Evolutionary conservation across 139 green algal species (phyloP).

Genomic region (Picochlorum sp.): DNA sequence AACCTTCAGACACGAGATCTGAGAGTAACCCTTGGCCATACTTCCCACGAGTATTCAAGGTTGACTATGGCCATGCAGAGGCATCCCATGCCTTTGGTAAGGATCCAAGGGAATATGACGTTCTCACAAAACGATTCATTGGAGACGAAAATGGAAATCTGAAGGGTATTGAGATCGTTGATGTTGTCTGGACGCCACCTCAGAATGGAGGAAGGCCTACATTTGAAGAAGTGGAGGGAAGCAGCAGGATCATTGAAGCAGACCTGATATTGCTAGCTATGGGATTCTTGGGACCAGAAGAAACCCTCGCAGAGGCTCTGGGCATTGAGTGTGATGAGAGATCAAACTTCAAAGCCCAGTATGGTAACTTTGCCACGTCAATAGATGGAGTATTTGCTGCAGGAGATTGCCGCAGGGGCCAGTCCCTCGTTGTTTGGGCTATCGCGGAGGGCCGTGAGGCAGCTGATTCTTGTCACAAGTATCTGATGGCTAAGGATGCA

Average conservation of each 20-base stretch:
- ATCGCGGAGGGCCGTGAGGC: slow-evolving; percentile 84
- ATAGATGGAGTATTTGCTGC: slow-evolving; percentile 90
- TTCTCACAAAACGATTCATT: slow-evolving; percentile 93
- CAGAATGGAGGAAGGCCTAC: slow-evolving; percentile 33
- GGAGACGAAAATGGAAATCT: slow-evolving; percentile 66
- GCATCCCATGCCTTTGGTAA: slow-evolving; percentile 56
- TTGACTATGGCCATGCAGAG: slow-evolving; percentile 94
- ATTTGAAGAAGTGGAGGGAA: slow-evolving; percentile 68
- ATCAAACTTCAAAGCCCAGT: slow-evolving; percentile 94
- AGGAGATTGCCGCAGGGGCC: slow-evolving; percentile 87
- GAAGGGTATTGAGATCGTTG: slow-evolving; percentile 48
- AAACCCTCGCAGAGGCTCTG: slow-evolving; percentile 57
- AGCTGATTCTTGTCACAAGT: slow-evolving; percentile 64
- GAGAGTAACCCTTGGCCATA: slow-evolving; percentile 87
- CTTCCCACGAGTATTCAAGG: slow-evolving; percentile 66
- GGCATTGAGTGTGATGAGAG: slow-evolving; percentile 71
- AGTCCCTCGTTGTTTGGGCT: slow-evolving; percentile 86
- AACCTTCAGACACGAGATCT: slow-evolving; percentile 65
- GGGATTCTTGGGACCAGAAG: slow-evolving; percentile 93
- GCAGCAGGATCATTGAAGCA: slow-evolving; percentile 52
- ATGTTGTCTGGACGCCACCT: slow-evolving; percentile 36
- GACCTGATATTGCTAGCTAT: slow-evolving; percentile 93
- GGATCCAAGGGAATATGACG: slow-evolving; percentile 84
- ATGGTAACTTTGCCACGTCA: slow-evolving; percentile 76
- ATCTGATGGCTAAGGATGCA: slow-evolving; percentile 26